Evolutionary conservation across 2,329 filamentous ascomycete species (phyloP).

Genomic region (Exophiala sp.): DNA sequence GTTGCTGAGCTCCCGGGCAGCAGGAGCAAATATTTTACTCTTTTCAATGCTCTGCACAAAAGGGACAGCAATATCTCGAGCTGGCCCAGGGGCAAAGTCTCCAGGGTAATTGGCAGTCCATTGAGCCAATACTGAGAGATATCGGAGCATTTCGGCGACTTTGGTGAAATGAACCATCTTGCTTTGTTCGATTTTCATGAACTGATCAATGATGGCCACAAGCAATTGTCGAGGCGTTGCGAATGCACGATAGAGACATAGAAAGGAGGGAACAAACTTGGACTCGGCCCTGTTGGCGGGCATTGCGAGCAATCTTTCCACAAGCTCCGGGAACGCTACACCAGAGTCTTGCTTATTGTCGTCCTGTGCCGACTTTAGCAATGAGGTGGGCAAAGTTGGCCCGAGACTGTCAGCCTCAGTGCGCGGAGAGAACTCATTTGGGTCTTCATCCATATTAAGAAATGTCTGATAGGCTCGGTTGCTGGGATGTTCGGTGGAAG

Average conservation of each 20-base stretch:
- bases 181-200: conserved; percentile 68
- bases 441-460: conserved; percentile 30
- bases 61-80: conserved; percentile 63
- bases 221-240: conserved; percentile 74
- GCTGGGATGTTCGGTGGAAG: conserved; percentile 22
- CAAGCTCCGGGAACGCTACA: conserved; percentile 58
- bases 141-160: conserved; percentile 73
- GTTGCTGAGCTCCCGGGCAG: conserved; percentile 73
- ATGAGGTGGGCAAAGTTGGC: conserved; percentile 5
- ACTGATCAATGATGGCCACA: conserved; percentile 56
- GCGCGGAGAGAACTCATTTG: conserved; percentile 16
- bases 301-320: conserved; percentile 77
- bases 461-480: conserved; percentile 27
- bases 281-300: conserved; percentile 80
- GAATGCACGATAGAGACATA: conserved; percentile 92
- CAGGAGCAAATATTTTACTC: conserved; percentile 75
- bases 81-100: conserved; percentile 77
- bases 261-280: conserved; percentile 82
- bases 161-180: conserved; percentile 68
- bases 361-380: conserved; percentile 18
- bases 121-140: conserved; percentile 75
- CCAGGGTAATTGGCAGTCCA: conserved; percentile 89
- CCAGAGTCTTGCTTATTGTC: conserved; percentile 36
- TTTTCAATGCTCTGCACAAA: conserved; percentile 70
- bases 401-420: conserved; percentile 8